Evolutionary conservation across 2,329 filamentous ascomycete genomes (phyloP).

Genomic region (Pseudocercospora eumusae): DNA sequence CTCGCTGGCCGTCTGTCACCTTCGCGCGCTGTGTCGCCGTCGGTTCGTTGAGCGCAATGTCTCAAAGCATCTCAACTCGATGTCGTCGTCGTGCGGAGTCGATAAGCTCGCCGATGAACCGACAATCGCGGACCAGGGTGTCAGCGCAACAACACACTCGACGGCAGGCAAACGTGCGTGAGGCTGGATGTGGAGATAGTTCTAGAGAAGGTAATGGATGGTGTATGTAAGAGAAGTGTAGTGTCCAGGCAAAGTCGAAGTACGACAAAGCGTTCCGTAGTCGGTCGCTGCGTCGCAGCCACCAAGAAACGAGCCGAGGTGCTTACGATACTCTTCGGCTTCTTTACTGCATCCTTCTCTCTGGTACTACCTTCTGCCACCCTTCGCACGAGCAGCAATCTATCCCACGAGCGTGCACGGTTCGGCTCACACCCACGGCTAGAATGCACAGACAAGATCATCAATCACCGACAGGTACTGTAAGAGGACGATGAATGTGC

Average conservation of each 20-base stretch:
- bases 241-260: neutral
- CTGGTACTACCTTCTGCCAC: neutral
- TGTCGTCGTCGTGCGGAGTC: constrained; percentile 22
- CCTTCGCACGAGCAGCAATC: neutral
- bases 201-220: neutral
- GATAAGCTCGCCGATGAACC: constrained; percentile 11
- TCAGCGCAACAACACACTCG: neutral
- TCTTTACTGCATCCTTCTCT: neutral
- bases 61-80: constrained; percentile 19
- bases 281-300: neutral
- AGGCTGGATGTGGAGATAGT: neutral
- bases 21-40: constrained; percentile 3
- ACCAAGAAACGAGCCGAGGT: constrained; percentile 2
- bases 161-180: neutral
- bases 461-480: neutral
- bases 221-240: constrained; percentile 3
- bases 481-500: neutral
- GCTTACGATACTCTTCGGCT: neutral
- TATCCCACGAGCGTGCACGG: neutral
- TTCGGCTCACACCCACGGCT: neutral
- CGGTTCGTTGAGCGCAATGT: neutral
- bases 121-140: neutral
- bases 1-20: neutral
- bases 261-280: neutral
- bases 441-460: neutral